A percentile compares a stretch with the other conserved stretches of the same genome.
Evolutionary conservation across 148 eudicot genomes (phyloP).

Genomic region (Diospyros lotus): DNA sequence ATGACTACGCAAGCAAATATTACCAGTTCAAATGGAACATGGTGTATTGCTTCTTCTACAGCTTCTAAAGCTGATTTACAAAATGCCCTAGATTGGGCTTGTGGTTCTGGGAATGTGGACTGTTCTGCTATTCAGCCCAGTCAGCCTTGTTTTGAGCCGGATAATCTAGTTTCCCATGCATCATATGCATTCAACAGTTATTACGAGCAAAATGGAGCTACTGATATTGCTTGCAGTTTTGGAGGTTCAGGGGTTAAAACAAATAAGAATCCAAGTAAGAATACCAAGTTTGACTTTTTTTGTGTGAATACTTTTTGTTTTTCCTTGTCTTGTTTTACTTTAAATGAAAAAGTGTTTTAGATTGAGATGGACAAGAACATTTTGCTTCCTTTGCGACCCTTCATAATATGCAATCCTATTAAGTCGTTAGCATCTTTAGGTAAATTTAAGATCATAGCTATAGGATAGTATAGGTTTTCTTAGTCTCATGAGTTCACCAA

Average conservation of each 20-base stretch:
- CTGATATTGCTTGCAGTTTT: constrained; percentile 79
- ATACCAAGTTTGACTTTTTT: neutral
- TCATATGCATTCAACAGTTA: constrained; percentile 89
- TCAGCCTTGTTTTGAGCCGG: constrained; percentile 89
- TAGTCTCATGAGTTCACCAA: no score
- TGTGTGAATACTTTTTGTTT: neutral
- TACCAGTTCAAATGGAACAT: constrained; percentile 46
- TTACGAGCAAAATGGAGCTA: constrained; percentile 92
- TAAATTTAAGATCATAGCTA: no score
- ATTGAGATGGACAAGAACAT: no score
- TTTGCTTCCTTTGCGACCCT: no score
- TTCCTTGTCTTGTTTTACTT: neutral
- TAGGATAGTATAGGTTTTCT: no score
- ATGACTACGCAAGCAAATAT: constrained; percentile 27
- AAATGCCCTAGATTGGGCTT: constrained; percentile 89
- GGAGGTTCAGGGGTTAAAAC: constrained; percentile 77
- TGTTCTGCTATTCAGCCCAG: constrained; percentile 93
- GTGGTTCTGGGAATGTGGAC: constrained; percentile 92
- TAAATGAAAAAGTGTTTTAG: no score
- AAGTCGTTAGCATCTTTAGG: no score
- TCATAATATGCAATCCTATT: no score
- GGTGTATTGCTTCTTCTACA: constrained; percentile 87
- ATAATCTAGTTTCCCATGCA: constrained; percentile 72
- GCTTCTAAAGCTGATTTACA: constrained; percentile 67
- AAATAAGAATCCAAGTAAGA: constrained; percentile 85